Conservation (phyloP, 2,329 filamentous ascomycete genomes). For the Phialocephala sp. region DNA sequence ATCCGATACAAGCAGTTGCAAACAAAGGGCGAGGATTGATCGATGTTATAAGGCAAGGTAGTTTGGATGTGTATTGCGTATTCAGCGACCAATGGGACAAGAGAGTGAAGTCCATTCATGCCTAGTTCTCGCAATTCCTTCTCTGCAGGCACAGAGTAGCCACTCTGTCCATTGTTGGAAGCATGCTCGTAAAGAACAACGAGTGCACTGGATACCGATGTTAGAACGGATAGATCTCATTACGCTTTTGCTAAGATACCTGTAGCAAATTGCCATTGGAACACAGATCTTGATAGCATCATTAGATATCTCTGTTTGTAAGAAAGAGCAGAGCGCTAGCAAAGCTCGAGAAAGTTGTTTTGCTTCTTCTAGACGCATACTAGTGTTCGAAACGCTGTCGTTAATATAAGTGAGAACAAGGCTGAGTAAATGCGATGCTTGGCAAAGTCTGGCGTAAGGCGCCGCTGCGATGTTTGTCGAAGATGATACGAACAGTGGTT, state of each 20-base stretch:
- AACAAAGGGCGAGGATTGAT: constrained; percentile 8
- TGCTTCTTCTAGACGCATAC: constrained; percentile 9
- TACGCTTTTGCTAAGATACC: neutral
- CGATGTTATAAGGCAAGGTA: constrained; percentile 10
- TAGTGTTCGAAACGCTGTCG: constrained; percentile 2
- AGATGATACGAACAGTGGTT: constrained; percentile 17
- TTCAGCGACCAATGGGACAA: neutral
- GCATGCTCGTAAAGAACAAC: constrained; percentile 9
- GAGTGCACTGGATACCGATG: constrained; percentile 5
- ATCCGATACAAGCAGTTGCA: constrained; percentile 16
- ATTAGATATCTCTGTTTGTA: constrained; percentile 3
- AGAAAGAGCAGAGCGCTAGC: constrained; percentile 11
- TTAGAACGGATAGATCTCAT: neutral
- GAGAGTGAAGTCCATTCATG: neutral
- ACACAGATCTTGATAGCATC: constrained; percentile 10
- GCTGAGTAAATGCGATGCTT: constrained; percentile 17
- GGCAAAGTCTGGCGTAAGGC: constrained; percentile 11
- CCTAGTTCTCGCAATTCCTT: neutral
- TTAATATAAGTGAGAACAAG: constrained; percentile 16
- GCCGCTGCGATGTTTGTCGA: constrained; percentile 16
- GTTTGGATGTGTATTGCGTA: constrained; percentile 6
- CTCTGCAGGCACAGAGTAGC: constrained; percentile 5
- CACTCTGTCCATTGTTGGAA: constrained; percentile 1
- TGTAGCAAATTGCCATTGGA: constrained; percentile 16
- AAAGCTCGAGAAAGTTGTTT: constrained; percentile 9